Evolutionary conservation across 495 filamentous ascomycete genomes (phyloP).

Genomic region (Xylaria nigripes): DNA sequence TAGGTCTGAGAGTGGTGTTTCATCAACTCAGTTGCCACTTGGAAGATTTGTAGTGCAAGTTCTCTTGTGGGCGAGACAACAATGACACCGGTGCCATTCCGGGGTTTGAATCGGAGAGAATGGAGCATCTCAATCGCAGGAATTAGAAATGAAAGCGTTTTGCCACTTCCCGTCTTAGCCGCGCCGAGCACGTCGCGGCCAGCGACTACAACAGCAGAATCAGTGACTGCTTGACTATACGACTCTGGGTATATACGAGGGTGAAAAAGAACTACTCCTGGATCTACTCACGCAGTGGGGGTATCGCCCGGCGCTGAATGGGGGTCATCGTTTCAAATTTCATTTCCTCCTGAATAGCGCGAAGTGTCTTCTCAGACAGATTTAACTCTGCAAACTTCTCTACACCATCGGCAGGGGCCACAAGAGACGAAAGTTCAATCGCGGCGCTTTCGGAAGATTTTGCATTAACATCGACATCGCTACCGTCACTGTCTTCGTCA

Average conservation of each 20-base stretch:
- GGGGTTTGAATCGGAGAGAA: conserved; percentile 74
- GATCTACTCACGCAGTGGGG: conserved; percentile 48
- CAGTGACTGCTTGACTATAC: neutral
- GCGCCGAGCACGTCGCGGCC: conserved; percentile 90
- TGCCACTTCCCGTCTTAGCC: conserved; percentile 93
- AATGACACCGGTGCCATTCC: conserved; percentile 75
- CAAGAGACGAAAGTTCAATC: conserved; percentile 2
- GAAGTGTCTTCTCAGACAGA: conserved; percentile 76
- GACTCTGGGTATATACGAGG: neutral
- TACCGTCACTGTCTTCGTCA: conserved; percentile 15
- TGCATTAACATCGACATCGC: conserved; percentile 10
- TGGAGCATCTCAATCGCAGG: conserved; percentile 92
- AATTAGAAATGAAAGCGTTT: conserved; percentile 91
- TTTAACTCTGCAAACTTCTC: conserved; percentile 69
- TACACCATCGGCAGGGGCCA: conserved; percentile 18
- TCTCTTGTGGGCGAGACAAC: conserved; percentile 85
- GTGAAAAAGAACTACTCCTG: neutral
- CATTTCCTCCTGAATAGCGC: conserved; percentile 77
- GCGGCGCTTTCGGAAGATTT: conserved; percentile 6
- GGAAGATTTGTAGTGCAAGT: conserved; percentile 91
- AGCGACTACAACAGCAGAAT: conserved; percentile 41
- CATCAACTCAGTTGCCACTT: conserved; percentile 88
- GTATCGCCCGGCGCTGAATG: conserved; percentile 83
- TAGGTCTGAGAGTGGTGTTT: conserved; percentile 73
- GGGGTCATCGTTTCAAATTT: conserved; percentile 92